Evolutionary conservation across 2,329 filamentous ascomycete genomes (phyloP).

Genomic region (Curvularia hawaiiensis): DNA sequence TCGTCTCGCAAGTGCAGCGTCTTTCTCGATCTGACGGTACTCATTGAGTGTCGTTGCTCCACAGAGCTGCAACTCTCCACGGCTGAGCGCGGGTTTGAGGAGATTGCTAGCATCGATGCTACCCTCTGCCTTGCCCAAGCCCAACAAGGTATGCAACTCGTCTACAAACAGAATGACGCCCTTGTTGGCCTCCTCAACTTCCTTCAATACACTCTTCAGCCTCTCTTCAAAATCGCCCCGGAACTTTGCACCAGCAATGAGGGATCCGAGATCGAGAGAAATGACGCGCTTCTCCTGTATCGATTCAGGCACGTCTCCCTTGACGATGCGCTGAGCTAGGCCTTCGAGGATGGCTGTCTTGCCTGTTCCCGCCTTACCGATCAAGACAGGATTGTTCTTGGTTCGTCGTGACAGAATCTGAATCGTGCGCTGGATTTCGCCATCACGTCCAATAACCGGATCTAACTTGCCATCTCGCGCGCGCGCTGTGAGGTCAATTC

Average conservation of each 20-base stretch:
- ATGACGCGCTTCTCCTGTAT: conserved; percentile 94
- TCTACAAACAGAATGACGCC: conserved; percentile 95
- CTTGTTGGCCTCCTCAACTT: conserved; percentile 87
- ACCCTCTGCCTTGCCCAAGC: conserved; percentile 92
- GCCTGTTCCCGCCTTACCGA: conserved; percentile 86
- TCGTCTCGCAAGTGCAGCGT: conserved; percentile 86
- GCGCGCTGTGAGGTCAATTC: conserved; percentile 83
- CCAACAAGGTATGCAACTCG: conserved; percentile 88
- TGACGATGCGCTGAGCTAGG: conserved; percentile 84
- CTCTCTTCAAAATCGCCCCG: conserved; percentile 95
- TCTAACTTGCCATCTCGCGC: conserved; percentile 91
- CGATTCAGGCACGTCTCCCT: conserved; percentile 92
- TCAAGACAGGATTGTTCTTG: conserved; percentile 96
- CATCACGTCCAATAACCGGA: conserved; percentile 90
- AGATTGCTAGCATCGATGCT: conserved; percentile 96
- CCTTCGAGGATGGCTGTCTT: conserved; percentile 95
- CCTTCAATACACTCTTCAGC: conserved; percentile 86
- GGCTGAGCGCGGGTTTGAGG: conserved; percentile 88
- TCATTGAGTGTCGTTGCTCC: conserved; percentile 93
- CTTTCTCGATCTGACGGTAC: conserved; percentile 93
- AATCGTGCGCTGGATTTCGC: conserved; percentile 91
- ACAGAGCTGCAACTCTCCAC: conserved; percentile 93
- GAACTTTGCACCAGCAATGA: conserved; percentile 96
- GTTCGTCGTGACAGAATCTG: conserved; percentile 91
- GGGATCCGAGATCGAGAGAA: conserved; percentile 82